These are phyloP conservation scores for Aegilops tauschii DNA, from an alignment of 176 grass and related monocot species.

Conservation along the genomic window DNA sequence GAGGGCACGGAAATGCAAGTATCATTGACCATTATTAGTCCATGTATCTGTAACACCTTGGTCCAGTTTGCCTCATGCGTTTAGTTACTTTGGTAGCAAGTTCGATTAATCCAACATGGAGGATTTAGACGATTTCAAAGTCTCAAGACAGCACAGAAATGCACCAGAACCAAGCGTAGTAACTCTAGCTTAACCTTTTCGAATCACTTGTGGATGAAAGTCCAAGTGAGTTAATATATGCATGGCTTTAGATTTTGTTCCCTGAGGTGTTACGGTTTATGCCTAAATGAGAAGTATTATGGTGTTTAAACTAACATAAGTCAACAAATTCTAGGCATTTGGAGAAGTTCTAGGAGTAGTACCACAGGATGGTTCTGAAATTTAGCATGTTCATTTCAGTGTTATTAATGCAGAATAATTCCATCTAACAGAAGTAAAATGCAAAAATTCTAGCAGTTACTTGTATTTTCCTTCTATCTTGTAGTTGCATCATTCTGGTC, in stretches of 20 bases:
- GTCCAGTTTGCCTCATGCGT: background rate
- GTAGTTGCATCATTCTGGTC: slow-evolving; percentile 10
- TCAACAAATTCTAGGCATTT: background rate
- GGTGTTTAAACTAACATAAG: background rate
- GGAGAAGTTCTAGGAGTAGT: background rate
- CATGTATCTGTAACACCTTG: background rate
- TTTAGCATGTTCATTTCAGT: background rate
- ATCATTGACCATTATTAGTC: background rate
- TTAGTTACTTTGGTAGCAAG: background rate
- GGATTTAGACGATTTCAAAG: background rate
- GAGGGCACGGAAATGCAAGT: background rate
- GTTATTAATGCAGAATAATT: background rate
- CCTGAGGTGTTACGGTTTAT: background rate
- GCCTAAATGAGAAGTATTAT: background rate
- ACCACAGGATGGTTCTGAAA: background rate
- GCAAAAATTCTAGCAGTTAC: background rate
- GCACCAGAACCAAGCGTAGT: background rate
- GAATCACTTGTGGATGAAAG: background rate
- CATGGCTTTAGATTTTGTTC: background rate
- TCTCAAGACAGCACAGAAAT: background rate
- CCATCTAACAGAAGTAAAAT: background rate
- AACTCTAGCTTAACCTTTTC: background rate
- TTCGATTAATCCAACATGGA: background rate
- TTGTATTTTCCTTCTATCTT: background rate
- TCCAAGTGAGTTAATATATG: background rate